Evolutionary conservation across 495 filamentous ascomycete genomes (phyloP).

Genomic region (Entonaema liquescens): DNA sequence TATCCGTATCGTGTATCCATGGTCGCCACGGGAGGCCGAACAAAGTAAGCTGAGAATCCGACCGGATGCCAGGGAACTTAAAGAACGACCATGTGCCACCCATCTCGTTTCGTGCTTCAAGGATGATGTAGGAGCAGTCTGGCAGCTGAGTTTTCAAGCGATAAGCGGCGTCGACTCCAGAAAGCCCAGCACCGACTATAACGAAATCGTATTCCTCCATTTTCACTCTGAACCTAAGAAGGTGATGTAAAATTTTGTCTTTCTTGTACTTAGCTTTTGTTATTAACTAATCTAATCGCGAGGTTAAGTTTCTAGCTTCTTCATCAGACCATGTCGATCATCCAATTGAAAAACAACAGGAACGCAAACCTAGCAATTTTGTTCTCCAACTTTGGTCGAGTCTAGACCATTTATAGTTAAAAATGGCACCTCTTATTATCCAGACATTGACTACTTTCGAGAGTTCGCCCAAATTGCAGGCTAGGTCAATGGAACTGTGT

Average conservation of each 20-base stretch:
- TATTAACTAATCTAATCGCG: background rate
- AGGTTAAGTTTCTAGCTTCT: background rate
- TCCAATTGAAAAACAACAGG: background rate
- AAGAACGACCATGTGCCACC: slow-evolving; percentile 82
- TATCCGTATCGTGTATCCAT: slow-evolving; percentile 66
- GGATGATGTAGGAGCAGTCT: slow-evolving; percentile 63
- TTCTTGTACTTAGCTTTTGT: background rate
- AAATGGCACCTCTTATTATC: background rate
- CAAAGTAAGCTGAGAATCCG: slow-evolving; percentile 70
- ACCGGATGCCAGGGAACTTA: slow-evolving; percentile 73
- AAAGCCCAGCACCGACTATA: slow-evolving; percentile 77
- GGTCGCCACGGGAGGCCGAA: slow-evolving; percentile 76
- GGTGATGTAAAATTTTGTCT: background rate
- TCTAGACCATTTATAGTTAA: background rate
- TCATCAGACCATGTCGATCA: background rate
- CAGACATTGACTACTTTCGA: background rate
- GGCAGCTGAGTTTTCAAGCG: slow-evolving; percentile 70
- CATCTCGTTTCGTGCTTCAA: slow-evolving; percentile 68
- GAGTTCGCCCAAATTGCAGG: background rate
- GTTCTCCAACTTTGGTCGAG: background rate
- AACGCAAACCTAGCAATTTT: background rate
- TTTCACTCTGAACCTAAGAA: background rate
- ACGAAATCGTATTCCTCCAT: slow-evolving; percentile 63
- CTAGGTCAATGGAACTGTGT: background rate
- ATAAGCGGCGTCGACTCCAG: slow-evolving; percentile 78